Evolutionary conservation across 495 filamentous ascomycete genomes (phyloP).

Genomic region (Tuber calosporum): DNA sequence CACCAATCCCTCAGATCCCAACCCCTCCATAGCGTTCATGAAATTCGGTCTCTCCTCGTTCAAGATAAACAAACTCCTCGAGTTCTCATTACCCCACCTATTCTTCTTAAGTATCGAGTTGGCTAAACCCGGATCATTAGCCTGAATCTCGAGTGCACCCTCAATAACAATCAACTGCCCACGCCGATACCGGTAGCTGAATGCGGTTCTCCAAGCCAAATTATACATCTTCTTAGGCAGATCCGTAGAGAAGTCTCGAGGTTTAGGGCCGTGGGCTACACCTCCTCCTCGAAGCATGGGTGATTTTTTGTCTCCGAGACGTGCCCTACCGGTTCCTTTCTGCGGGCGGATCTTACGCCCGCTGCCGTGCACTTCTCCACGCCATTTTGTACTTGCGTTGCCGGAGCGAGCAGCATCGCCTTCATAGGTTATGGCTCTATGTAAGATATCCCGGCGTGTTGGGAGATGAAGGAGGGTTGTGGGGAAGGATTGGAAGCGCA

Average conservation of each 20-base stretch:
- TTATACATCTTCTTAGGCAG: slow-evolving; percentile 90
- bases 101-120: slow-evolving; percentile 60
- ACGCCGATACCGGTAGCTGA: slow-evolving; percentile 79
- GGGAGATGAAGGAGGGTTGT: slow-evolving; percentile 75
- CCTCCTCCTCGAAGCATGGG: slow-evolving; percentile 82
- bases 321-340: slow-evolving; percentile 75
- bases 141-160: slow-evolving; percentile 57
- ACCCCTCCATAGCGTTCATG: slow-evolving; percentile 52
- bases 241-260: slow-evolving; percentile 76
- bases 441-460: slow-evolving; percentile 82
- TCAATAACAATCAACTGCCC: slow-evolving; percentile 81
- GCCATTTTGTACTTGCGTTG: slow-evolving; percentile 76
- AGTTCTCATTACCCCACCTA: slow-evolving; percentile 61
- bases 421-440: slow-evolving; percentile 87
- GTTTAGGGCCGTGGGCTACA: slow-evolving; percentile 76
- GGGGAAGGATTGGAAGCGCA: slow-evolving; percentile 69
- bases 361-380: slow-evolving; percentile 75
- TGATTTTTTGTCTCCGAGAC: slow-evolving; percentile 70
- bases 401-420: slow-evolving; percentile 82
- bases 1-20: slow-evolving; percentile 57
- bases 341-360: slow-evolving; percentile 69
- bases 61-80: slow-evolving; percentile 74
- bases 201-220: slow-evolving; percentile 86
- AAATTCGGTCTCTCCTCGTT: slow-evolving; percentile 50
- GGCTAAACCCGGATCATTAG: slow-evolving; percentile 53